Evolutionary conservation across 1,139 yeast genomes (phyloP).

Genomic region (Hyphopichia fennica): DNA sequence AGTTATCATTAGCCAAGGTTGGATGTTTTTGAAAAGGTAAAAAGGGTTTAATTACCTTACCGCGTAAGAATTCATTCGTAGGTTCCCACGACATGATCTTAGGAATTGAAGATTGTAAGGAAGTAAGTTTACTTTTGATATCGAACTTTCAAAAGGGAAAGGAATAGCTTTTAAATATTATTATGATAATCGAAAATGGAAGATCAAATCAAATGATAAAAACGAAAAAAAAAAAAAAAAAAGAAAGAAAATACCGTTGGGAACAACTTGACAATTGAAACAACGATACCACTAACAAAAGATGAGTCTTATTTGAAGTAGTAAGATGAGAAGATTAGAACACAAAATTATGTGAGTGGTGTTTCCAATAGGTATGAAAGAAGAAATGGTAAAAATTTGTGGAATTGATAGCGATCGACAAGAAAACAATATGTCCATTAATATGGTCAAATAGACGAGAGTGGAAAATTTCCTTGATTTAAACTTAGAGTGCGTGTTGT

Average conservation of each 20-base stretch:
- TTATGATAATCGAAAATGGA: not conserved
- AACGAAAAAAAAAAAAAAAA: too few species aligned
- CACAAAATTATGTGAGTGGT: not conserved
- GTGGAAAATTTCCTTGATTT: not conserved
- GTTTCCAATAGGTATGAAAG: not conserved
- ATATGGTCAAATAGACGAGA: not conserved
- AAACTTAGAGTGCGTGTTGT: not conserved
- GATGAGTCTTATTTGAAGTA: too few species aligned
- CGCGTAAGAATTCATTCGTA: constrained; percentile 41
- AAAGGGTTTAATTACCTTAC: constrained; percentile 59
- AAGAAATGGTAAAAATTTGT: not conserved
- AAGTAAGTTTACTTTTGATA: not conserved
- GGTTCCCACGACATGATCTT: constrained; percentile 34
- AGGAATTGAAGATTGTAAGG: not conserved
- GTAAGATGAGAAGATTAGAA: constrained; percentile 1
- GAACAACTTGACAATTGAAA: not conserved
- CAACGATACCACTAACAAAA: too few species aligned
- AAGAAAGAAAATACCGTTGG: too few species aligned
- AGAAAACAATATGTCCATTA: not conserved
- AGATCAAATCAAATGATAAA: not conserved
- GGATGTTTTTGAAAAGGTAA: constrained; percentile 58
- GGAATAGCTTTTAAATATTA: not conserved
- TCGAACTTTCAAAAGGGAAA: not conserved
- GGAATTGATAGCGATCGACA: not conserved
- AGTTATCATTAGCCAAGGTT: constrained; percentile 35